These are phyloP conservation scores for Raphidocelis subcapitata DNA, from an alignment of 139 green algal species.

Conservation along the genomic window DNA sequence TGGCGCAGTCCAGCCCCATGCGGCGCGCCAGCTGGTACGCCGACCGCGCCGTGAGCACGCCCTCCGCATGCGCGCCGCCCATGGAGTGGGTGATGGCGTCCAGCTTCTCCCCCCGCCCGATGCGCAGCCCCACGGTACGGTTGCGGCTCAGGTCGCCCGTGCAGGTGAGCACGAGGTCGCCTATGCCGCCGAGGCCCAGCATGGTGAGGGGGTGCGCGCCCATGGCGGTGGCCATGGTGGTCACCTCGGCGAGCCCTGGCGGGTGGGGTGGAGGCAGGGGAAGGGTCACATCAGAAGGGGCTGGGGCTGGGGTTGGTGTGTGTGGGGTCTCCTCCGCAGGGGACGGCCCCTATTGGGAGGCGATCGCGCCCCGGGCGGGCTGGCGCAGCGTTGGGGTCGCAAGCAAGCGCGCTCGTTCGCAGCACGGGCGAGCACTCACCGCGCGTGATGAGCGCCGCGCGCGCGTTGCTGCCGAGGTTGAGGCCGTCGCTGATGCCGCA, in stretches of 20 bases:
- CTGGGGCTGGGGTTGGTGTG: not conserved
- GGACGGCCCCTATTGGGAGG: too few species aligned
- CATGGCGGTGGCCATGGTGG: constrained; percentile 57
- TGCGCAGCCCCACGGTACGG: constrained; percentile 74
- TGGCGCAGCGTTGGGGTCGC: too few species aligned
- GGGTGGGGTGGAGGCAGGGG: too few species aligned
- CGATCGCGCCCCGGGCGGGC: too few species aligned
- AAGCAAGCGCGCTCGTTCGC: not conserved
- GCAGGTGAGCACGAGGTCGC: constrained; percentile 88
- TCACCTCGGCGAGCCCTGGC: constrained; percentile 73
- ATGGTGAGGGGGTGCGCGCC: constrained; percentile 85
- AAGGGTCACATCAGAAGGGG: too few species aligned
- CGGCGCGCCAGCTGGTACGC: constrained; percentile 55
- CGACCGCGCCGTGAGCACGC: constrained; percentile 69
- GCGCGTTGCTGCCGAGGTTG: constrained; percentile 89
- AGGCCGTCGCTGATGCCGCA: constrained; percentile 93
- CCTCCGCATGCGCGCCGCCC: constrained; percentile 73
- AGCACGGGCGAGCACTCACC: constrained; percentile 18
- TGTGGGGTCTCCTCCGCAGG: too few species aligned
- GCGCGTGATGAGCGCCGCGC: constrained; percentile 71
- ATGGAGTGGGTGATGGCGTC: constrained; percentile 77
- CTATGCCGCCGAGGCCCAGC: constrained; percentile 73
- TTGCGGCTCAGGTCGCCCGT: constrained; percentile 88
- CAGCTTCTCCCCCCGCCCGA: constrained; percentile 86
- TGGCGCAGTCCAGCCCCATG: constrained; percentile 68